Base-by-base conservation (phyloP, 2,329 filamentous ascomycete genomes). In the Claviceps purpurea region DNA sequence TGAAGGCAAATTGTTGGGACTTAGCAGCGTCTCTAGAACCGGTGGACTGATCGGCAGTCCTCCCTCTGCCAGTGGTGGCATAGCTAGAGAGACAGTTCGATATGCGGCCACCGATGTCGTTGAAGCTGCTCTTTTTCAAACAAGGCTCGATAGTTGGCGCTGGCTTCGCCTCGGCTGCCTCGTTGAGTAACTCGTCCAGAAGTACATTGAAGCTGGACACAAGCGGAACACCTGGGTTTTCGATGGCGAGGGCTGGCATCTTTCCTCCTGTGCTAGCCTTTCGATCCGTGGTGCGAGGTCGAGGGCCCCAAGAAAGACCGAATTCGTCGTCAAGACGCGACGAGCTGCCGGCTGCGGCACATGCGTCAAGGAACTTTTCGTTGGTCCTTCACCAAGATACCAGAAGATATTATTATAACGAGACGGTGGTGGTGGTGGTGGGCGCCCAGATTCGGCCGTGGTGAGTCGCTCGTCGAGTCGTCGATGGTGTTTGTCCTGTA, bases 141-240 rank as follows among this genome's bases (percentile, higher is more conserved):
- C 84, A 80, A 13, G 87, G 86, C 59, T 95, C 89, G 58, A 89
- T 79, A 20, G 76, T 72, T 20, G 73, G 66, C 39, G 74, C 72
- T 37, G 74, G 70, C 65, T 88, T 89, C 55, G 76, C 66, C 41
- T 70, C 62, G 50, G 75, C 74, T 53, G 84, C 84, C 63, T 75
- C 77, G 40, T 69, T 64, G 42, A 89, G 70, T 38, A 87, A 73
- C 41, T 75, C 67, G 42, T 74, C 68, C 37, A 89, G 70, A 24
- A 84, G 70, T 26, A 63, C 61, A 39, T 68, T 70, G 58, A 84
- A 80, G 26, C 71, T 67, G 43, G 70, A 70, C 50, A 84, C 78
- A 49, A 74, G 73, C 50, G 72, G 65, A 47, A 82, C 69, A 56
- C 74, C 73, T 53, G 75, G 69, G 58, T 70, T 73, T 47, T 68